These are phyloP conservation scores for Termitomyces titanicus DNA, from an alignment of 768 basidiomycete species.

Conservation along the genomic window DNA sequence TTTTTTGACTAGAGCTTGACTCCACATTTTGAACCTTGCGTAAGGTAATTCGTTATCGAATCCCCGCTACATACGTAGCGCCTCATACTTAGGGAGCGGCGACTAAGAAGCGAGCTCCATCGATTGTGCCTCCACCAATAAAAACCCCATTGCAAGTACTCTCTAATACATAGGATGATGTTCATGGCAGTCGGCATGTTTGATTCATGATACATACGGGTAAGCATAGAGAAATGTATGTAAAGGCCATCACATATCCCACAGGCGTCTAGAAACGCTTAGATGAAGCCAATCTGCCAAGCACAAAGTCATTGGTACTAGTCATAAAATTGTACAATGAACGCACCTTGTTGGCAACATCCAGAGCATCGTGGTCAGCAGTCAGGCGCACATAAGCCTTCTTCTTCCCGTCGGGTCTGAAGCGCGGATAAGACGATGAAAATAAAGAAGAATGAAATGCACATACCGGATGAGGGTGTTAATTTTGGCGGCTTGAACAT, in stretches of 20 bases:
- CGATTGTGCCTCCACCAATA: no score
- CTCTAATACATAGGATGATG: background rate
- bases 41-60: no score
- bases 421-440: background rate
- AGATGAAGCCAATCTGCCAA: slow-evolving; percentile 89
- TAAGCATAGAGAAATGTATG: slow-evolving; percentile 11
- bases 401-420: slow-evolving; percentile 96
- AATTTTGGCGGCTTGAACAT: slow-evolving; percentile 92
- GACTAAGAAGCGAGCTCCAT: no score
- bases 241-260: slow-evolving; percentile 11
- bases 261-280: slow-evolving; percentile 23
- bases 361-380: slow-evolving; percentile 93
- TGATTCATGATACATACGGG: slow-evolving; percentile 16
- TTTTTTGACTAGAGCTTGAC: no score
- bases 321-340: background rate
- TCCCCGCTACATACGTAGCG: no score
- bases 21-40: no score
- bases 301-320: background rate
- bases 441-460: background rate
- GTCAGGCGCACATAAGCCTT: slow-evolving; percentile 98
- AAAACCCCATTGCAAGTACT: no score
- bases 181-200: slow-evolving; percentile 14
- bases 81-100: no score
- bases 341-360: slow-evolving; percentile 94
- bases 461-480: slow-evolving; percentile 96